Base-by-base conservation (phyloP, 1,139 yeast genomes). In the Taphrina communis region DNA sequence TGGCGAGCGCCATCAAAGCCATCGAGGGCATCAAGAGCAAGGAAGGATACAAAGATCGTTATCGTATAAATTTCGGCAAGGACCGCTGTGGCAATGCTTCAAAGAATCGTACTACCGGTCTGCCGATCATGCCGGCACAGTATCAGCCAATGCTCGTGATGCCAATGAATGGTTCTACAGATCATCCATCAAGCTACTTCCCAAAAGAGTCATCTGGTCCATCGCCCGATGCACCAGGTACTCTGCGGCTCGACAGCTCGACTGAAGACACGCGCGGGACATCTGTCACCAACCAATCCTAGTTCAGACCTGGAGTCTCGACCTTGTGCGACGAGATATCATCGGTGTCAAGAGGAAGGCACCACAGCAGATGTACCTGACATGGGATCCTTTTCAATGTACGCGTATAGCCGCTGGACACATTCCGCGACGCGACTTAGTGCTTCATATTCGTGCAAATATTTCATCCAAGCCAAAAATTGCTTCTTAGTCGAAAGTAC, bases 51-150 rank as follows among this genome's bases (percentile, higher is more conserved):
- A 80, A 78, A 71, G 61, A 44, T 44, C 79, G 78, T 72, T 83
- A 89, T 73, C 89, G 88, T 75, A 88, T 92, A 72, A 87, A 89
- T 74, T 92, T 88, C 78, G 98, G 98, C 70, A 94, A 94, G 78
- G 97, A 92, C 78, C 84, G 99, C 75, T 94, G 98, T 41, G 60
- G 60, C 17, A 58, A 58, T 58, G 38, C 62, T 31, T 44, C 52
- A 5, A 58, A 58, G 25, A 17, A 21, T 12, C 51, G 62, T 11
- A 31, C 38, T 21, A 36, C 62, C 14, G 42, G 39, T 17, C 42
- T 44, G 12, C 62, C 62, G 11, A 44, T 42, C 35, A 42, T 44
- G 41, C 58, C 58, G 7, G 17, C 42, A 44, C 52, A 44, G n/a
- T 31, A 25, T 17, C 62, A 58, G 19, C 51, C 52, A 31, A 58